Base-by-base conservation (phyloP, 2,329 filamentous ascomycete species). In the Allantophomopsis lycopodina region DNA sequence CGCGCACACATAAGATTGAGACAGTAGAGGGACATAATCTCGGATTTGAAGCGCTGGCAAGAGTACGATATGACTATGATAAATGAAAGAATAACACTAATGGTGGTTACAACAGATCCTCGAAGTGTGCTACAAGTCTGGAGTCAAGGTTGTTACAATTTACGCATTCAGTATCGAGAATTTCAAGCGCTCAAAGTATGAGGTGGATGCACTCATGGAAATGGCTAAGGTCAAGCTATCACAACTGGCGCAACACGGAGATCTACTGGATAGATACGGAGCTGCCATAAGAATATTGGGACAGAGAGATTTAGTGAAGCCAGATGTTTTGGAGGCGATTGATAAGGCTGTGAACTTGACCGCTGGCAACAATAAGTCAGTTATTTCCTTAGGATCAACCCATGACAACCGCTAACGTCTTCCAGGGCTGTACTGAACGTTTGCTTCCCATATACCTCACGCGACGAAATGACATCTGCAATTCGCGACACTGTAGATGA, bases 161-260 rank as follows among this genome's bases (percentile, higher is more conserved):
- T 98, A 96, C 59, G 91, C 91, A 13, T 98, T 98, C 63, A 94
- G 86, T 56, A 95, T 98, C 54, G 91, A 98, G 62, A 98, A 98
- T 65, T 98, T 94, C 67, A 94, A 96, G 59, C 79, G 91, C 5
- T 89, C 87, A 16, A 88, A 91, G 60, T 91, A 93, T 60, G 91
- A 98, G 60, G 91, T 98, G 7, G 87, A 95, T 55, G 88, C 86
- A 21, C 66, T 98, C 46, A 98, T 98, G 91, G 83, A 94, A 56
- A 86, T 98, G 70, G 89, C 89, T 44, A 95, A 94, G 65, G 77
- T 91, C 53, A 96, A 96, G 64, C 70, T 98, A 18, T 77, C 83
- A 44, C 91, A 98, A 59, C 68, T 98, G 50, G 79, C 84, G 18
- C 85, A 94, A 54, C 91, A 98, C 52, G 91, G 91, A 21, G 88